Evolutionary conservation across 192 early-diverging fungal genomes (phyloP), one percentile per base, ranked within the genome.

Genomic region (Coemansia sp.): DNA sequence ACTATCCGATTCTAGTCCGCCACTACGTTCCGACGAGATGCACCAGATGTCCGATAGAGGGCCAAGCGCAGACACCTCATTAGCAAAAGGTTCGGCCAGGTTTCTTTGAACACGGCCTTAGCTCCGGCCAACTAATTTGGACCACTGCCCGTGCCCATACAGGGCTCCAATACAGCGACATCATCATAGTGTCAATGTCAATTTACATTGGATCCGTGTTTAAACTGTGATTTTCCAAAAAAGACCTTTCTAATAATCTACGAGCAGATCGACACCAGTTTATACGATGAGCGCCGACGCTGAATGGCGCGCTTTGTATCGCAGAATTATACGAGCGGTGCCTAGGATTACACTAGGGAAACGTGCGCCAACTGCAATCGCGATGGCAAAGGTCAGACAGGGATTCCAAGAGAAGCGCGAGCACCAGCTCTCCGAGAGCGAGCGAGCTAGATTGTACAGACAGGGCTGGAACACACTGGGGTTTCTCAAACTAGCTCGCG

Each of bases 401-500:
- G 82, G 77, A 10, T 84, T 79, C 49, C 55, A 62, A 42, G 67
- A 76, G 8, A 71, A 57, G 65, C 67, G n/a, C 18, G 13, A 20
- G 24, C n/a, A 12, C 18, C 33, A 64, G 4, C 60, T 29, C 8
- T 40, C 78, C 2, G 63, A 29, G 29, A 44, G 18, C 12, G 77
- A 70, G 16, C 44, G 27, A 3, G 61, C 24, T 2, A 41, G 11
- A 12, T 68, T 79, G 1, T 84, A 77, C 66, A 57, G 40, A 22
- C 70, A 51, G n/a, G 82, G 82, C 34, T 63, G 65, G 67, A 84
- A 84, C 55, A 84, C 82, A 1, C 55, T 84, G 65, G 74, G 65
- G 24, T 72, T 84, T 63, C 82, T 84, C 31, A 84, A 84, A 63
- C 72, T 84, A n/a, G 77, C 82, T 9, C 74, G 74, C 6, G 82